Evolutionary conservation across 495 filamentous ascomycete genomes (phyloP), one percentile per base, ranked within the genome.

Genomic region (Aspergillus wentii): DNA sequence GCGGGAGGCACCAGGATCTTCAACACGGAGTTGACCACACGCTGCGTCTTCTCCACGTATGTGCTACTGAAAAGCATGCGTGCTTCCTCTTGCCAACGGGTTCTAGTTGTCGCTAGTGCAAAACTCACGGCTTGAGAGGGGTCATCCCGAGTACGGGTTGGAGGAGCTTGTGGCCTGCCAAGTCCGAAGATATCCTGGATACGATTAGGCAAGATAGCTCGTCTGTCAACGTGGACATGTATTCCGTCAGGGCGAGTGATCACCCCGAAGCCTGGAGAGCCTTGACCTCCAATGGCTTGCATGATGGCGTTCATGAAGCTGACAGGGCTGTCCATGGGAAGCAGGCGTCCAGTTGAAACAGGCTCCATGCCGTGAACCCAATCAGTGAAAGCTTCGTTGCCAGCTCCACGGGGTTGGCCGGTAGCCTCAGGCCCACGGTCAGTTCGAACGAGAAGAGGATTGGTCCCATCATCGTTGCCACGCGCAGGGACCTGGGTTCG

Each of bases 61-160:
- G 64, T 71, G 27, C 58, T 59, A 32, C 83, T 84, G 59, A 88
- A 97, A 1, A 97, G 68, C 58, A 97, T 76, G 41, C 82, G 82
- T 9, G 89, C 85, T 62, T 97, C 92, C 49, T 95, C 86, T 48
- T 85, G 80, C 90, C 94, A 99, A 30, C 92, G 80, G 27, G 70
- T 66, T 27, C 64, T 66, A 8, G 91, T 96, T 2, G 74, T 66
- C 21, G 76, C 75, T 13, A 86, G 71, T 16, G 71, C 65, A 59
- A 95, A 95, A 23, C 77, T 69, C 10, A 87, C 79, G 8, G 85
- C 79, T 44, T 80, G 73, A 18, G 71, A 69, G 18, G 78, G 77
- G 44, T 83, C 78, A 48, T 79, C 72, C 17, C 74, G 70, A 34
- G 62, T 55, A 16, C 66, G 52, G 44, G 72, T 43, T 17, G 66